phyloP scores from a whole-genome alignment of 164 flowering plant genomes.

The Aristolochia contorta region DNA sequence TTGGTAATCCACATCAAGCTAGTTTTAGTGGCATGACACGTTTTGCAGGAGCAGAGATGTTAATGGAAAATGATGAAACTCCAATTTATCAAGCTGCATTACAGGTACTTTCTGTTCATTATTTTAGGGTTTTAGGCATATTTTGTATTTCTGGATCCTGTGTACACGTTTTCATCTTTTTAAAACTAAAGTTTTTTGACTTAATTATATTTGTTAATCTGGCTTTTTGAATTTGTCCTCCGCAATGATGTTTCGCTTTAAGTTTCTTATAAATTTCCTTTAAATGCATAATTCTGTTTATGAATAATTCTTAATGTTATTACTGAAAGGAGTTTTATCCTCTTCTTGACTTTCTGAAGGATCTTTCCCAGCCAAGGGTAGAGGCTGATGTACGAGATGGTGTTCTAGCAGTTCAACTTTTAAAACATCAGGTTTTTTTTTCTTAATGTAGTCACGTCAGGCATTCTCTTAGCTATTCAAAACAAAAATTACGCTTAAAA shows the following conservation, averaged over 20 bases:
- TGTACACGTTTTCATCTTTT: background rate
- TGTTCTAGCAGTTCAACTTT: constrained; percentile 64
- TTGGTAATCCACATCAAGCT: constrained; percentile 23
- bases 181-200: no score
- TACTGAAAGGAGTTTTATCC: background rate
- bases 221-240: no score
- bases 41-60: constrained; percentile 41
- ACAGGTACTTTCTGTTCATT: constrained; percentile 37
- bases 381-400: constrained; percentile 70
- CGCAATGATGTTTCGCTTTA: background rate
- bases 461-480: background rate
- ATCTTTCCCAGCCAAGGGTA: constrained; percentile 63
- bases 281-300: background rate
- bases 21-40: constrained; percentile 32
- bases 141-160: background rate
- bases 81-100: constrained; percentile 74
- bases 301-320: background rate
- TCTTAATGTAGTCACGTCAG: background rate
- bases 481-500: background rate
- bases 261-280: background rate
- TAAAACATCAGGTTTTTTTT: constrained; percentile 73
- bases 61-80: constrained; percentile 58
- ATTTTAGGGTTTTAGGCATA: background rate
- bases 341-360: constrained; percentile 31
- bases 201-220: no score